phyloP scores from a whole-genome alignment of 768 basidiomycete genomes.

The Trichaptum fuscoviolaceum region DNA sequence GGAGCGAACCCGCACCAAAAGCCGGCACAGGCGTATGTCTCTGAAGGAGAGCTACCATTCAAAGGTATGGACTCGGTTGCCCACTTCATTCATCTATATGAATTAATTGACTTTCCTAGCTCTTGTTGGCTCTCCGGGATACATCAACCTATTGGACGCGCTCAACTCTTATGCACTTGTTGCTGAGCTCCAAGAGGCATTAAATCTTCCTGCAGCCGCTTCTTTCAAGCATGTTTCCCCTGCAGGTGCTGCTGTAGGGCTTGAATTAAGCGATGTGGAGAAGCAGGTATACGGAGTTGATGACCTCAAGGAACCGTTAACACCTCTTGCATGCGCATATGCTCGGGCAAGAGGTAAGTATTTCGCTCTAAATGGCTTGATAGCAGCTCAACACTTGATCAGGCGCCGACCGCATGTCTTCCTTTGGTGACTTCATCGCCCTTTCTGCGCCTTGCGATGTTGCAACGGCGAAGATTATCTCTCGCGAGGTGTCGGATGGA shows the following conservation, averaged over 20 bases:
- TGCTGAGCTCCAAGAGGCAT: constrained; percentile 83
- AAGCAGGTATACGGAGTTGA: constrained; percentile 96
- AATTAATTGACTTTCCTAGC: constrained; percentile 40
- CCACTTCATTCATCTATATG: background rate
- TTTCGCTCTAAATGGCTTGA: background rate
- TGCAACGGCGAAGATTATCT: constrained; percentile 93
- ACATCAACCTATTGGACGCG: constrained; percentile 97
- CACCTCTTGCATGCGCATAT: constrained; percentile 87
- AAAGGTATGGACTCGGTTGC: constrained; percentile 50
- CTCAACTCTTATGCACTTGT: constrained; percentile 97
- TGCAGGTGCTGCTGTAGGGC: constrained; percentile 91
- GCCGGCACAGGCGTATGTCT: constrained; percentile 94
- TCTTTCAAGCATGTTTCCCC: constrained; percentile 99
- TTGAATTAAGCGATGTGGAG: constrained; percentile 76
- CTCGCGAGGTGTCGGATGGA: constrained; percentile 98
- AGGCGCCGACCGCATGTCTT: constrained; percentile 99
- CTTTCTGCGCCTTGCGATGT: constrained; percentile 90
- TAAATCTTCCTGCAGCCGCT: constrained; percentile 89
- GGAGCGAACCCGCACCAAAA: constrained; percentile 99
- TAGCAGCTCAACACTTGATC: constrained; percentile 6
- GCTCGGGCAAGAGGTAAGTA: constrained; percentile 85
- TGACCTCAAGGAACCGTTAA: constrained; percentile 85
- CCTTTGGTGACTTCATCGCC: constrained; percentile 98
- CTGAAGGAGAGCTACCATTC: constrained; percentile 86
- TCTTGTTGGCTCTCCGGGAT: constrained; percentile 90